Base-by-base conservation (phyloP, 2,329 filamentous ascomycete genomes). In the Thielaviopsis euricoi region DNA sequence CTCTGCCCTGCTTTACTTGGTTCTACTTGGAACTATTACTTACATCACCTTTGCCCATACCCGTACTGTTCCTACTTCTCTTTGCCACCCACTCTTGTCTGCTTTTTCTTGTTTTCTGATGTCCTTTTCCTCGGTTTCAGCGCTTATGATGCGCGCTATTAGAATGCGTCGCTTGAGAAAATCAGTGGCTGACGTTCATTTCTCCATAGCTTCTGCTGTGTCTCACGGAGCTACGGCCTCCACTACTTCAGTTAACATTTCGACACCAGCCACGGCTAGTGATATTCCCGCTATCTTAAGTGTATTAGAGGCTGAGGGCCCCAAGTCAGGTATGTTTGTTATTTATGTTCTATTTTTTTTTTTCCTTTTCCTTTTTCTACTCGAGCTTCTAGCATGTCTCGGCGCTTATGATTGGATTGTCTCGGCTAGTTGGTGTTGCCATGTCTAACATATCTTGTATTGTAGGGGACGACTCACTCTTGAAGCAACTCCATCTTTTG, bases 401-500 rank as follows among this genome's bases (percentile, higher is more conserved):
- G n/a, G 13, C 17, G 15, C 3, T 43, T 43, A 10, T 33, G 37
- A 2, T 33, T 33, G 29, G 12, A 6, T 43, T 43, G 37, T 43
- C 37, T 43, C 37, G 37, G 37, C 37, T 43, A 43, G 37, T n/a
- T 43, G n/a, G 19, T 12, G 19, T 12, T 26, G 29, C 17, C 43
- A 23, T 17, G 21, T 43, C 55, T 53, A 57, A 46, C 49, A 53
- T 10, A 33, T 10, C 29, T 33, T 40, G 12, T 21, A 19, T 6
- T 43, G 13, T 37, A 60, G 58, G 55, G 3, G 55, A 60, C 50
- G 55, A 57, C 29, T 48, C 56, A 22, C 52, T 60, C 9, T 48
- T 60, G 10, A 60, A 60, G 55, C 55, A 58, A 43, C 23, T 60
- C 2, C 58, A 57, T 53, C 52, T 57, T 48, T 52, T 60, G n/a